These are phyloP conservation scores for Aspergillaceae sp. DNA, from an alignment of 2,329 filamentous ascomycete genomes.

Conservation along the genomic window DNA sequence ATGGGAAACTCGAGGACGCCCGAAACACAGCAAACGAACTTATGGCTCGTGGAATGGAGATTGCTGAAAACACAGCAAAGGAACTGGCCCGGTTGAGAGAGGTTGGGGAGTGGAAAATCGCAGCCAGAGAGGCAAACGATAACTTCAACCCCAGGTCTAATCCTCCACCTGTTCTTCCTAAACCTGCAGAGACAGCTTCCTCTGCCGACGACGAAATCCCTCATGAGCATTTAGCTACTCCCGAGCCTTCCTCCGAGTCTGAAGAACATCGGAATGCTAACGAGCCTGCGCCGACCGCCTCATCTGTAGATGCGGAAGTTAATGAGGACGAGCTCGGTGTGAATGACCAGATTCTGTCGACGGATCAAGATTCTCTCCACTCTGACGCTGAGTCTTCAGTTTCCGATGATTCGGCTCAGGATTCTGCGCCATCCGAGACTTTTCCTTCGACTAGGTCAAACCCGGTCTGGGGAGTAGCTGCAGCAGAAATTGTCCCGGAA, in stretches of 20 bases:
- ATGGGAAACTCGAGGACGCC: conserved; percentile 61
- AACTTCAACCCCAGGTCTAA: conserved; percentile 63
- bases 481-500: conserved; percentile 43
- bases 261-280: conserved; percentile 2
- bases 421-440: not conserved
- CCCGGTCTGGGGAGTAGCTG: conserved; percentile 45
- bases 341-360: not conserved
- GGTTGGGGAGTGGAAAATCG: conserved; percentile 75
- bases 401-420: conserved; percentile 12
- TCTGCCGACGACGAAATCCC: conserved; percentile 2
- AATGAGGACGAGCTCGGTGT: conserved; percentile 1
- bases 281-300: not conserved
- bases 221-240: not conserved
- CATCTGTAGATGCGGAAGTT: not conserved
- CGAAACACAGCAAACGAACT: conserved; percentile 60
- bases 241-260: conserved; percentile 1
- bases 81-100: conserved; percentile 76
- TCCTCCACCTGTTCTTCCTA: conserved; percentile 23
- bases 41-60: conserved; percentile 69
- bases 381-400: conserved; percentile 12
- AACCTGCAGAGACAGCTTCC: conserved; percentile 12
- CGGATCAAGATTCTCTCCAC: not conserved
- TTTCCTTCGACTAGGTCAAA: conserved; percentile 5
- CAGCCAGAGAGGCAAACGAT: conserved; percentile 62
- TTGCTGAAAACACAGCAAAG: conserved; percentile 68